Conservation (phyloP, 352 stramenopile species). For the Phytophthora sansomeana region DNA sequence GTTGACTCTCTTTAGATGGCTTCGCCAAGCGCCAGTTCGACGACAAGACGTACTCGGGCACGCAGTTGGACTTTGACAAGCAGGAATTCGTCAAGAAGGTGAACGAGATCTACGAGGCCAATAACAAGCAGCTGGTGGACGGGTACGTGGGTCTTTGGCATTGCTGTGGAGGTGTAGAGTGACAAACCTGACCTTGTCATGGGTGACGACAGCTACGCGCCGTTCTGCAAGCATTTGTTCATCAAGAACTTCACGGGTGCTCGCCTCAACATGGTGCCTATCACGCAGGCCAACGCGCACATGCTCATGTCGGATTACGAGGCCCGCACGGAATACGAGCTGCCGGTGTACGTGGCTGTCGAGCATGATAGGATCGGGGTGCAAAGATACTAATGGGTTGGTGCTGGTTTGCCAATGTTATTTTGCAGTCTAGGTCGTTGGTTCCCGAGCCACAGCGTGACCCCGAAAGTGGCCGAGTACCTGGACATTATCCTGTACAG, state of each 20-base stretch:
- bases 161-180: not conserved
- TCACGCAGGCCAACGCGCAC: constrained; percentile 94
- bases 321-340: constrained; percentile 93
- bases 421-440: constrained; percentile 73
- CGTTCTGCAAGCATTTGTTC: constrained; percentile 99
- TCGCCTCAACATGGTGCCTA: constrained; percentile 89
- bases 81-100: constrained; percentile 80
- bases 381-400: constrained; percentile 6
- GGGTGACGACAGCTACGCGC: constrained; percentile 88
- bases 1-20: constrained; percentile 46
- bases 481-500: constrained; percentile 99
- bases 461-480: constrained; percentile 91
- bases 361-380: not conserved
- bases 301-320: constrained; percentile 95
- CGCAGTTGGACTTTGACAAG: constrained; percentile 79
- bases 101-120: constrained; percentile 82
- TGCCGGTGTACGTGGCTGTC: constrained; percentile 86
- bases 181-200: constrained; percentile 4
- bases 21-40: constrained; percentile 91
- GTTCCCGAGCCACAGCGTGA: constrained; percentile 94
- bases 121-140: constrained; percentile 73
- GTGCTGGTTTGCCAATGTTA: too few species aligned
- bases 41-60: constrained; percentile 76
- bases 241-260: constrained; percentile 94
- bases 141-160: constrained; percentile 44